Evolutionary conservation across 257 asterid species (phyloP), one percentile per base, ranked within the genome.

Genomic region (Fraxinus anomala): DNA sequence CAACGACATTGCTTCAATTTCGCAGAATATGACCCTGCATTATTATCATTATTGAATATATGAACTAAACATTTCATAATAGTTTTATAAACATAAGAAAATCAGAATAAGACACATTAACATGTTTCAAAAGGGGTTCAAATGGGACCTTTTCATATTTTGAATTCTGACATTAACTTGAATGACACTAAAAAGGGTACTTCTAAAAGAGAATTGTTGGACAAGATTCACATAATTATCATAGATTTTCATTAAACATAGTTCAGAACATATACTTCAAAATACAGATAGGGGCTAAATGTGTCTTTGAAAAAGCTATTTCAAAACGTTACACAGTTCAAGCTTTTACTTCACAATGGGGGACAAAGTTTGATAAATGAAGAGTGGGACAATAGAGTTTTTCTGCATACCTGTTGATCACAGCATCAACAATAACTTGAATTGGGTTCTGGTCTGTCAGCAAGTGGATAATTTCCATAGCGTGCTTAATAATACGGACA

Each of bases 381-480:
- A 21, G 6, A 21, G 24, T 10, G 0, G 31, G 8, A 10, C 14
- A 6, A 59, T 59, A 8, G 51, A 63, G 16, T 63, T 63, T 4
- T 63, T 3, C 16, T 1, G 69, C 7, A 23, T 26, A 63, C 69
- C 69, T 63, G 36, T 63, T 63, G 69, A 63, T 63, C 34, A 63
- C 69, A 63, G 69, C 69, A 23, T 63, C 69, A 63, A 63, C 69
- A 11, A 63, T 63, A 24, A 63, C 16, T 63, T 63, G 69, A 63
- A 63, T 63, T 63, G 69, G 69, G 36, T 63, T 63, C 36, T 23
- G 69, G 69, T 63, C 69, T 10, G 69, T 63, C 17, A 63, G 69
- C 69, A 63, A 63, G 69, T 63, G 69, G 33, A 63, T 63, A 63
- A 63, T 63, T 26, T 63, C 69, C 69, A 63, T 63, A 26, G 69